phyloP scores from a whole-genome alignment of 2,329 filamentous ascomycete genomes.

The Emergomyces pasteurianus region DNA sequence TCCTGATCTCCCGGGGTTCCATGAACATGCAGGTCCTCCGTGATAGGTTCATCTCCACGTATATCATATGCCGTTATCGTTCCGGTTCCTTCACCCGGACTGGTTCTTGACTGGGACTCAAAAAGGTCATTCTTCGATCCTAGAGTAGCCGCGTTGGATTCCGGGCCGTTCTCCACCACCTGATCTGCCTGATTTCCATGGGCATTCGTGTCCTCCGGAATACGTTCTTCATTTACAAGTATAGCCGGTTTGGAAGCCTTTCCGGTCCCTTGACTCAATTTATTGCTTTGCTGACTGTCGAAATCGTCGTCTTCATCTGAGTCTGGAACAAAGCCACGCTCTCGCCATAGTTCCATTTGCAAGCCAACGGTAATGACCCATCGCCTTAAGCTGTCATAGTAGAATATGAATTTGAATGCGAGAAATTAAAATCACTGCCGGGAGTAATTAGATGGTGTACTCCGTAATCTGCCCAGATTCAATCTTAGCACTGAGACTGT shows the following conservation, averaged over 20 bases:
- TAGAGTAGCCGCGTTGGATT: not conserved
- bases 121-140: not conserved
- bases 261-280: not conserved
- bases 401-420: not conserved
- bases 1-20: not conserved
- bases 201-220: not conserved
- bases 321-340: constrained; percentile 41
- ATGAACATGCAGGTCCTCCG: not conserved
- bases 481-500: not conserved
- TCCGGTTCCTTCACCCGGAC: not conserved
- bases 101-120: not conserved
- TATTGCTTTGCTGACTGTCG: constrained; percentile 21
- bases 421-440: not conserved
- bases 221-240: not conserved
- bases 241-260: not conserved
- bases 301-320: constrained; percentile 37
- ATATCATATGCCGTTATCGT: not conserved
- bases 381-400: constrained; percentile 8
- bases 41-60: not conserved
- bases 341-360: constrained; percentile 38
- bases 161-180: not conserved
- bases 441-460: not conserved
- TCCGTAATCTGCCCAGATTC: not conserved
- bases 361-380: constrained; percentile 18
- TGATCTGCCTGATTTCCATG: not conserved